Percentiles rank a stretch among this genome's conserved stretches.
These are phyloP conservation scores for Chlorella variabilis DNA, from an alignment of 163 green algal species.

Conservation along the genomic window DNA sequence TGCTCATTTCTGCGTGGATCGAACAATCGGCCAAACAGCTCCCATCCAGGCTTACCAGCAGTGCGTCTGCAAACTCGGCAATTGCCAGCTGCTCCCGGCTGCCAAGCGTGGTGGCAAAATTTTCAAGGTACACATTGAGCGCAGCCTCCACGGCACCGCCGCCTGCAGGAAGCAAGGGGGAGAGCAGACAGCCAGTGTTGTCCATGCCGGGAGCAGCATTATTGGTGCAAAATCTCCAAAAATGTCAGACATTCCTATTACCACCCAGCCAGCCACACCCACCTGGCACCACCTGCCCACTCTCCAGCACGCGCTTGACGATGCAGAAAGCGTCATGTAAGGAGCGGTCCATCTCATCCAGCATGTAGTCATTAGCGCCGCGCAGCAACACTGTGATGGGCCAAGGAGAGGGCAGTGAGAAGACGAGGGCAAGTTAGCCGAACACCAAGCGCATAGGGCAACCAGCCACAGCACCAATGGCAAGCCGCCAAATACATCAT, in stretches of 20 bases:
- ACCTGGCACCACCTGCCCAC: slow-evolving; percentile 85
- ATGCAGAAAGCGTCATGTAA: slow-evolving; percentile 98
- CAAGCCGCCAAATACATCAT: background rate
- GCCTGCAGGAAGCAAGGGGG: slow-evolving; percentile 55
- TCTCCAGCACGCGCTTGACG: slow-evolving; percentile 98
- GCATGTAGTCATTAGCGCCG: slow-evolving; percentile 98
- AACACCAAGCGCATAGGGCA: background rate
- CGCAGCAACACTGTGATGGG: slow-evolving; percentile 88
- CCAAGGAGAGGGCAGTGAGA: too few species aligned
- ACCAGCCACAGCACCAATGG: background rate
- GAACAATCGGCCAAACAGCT: too few species aligned
- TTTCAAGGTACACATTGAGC: slow-evolving; percentile 97
- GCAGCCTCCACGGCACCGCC: slow-evolving; percentile 96
- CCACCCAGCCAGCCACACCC: background rate
- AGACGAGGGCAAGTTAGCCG: too few species aligned
- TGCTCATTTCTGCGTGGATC: too few species aligned
- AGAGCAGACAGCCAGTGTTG: background rate
- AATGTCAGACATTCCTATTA: too few species aligned
- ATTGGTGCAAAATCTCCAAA: too few species aligned
- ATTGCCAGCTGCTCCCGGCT: slow-evolving; percentile 98
- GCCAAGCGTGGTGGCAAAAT: slow-evolving; percentile 94
- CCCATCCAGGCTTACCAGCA: slow-evolving; percentile 65
- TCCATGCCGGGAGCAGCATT: too few species aligned
- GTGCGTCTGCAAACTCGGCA: slow-evolving; percentile 95
- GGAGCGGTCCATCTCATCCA: slow-evolving; percentile 98